Base-by-base conservation (phyloP, 2,329 filamentous ascomycete species). In the Colletotrichum brevisporum region DNA sequence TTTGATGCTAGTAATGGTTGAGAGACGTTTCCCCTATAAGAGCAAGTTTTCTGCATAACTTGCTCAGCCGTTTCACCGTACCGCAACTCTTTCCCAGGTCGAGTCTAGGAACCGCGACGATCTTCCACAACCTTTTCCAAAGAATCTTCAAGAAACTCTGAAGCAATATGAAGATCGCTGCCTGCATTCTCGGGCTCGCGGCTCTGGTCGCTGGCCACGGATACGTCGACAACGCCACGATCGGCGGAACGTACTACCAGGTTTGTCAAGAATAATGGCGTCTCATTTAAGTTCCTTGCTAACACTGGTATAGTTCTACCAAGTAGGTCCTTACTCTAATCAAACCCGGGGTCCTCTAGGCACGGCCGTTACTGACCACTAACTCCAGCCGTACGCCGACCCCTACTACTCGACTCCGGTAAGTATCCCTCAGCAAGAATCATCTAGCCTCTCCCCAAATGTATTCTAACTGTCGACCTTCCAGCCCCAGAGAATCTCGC, bases 161-260 rank as follows among this genome's bases (percentile, higher is more conserved):
- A 13, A 26, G 4, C 8, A 39, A 45, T 2, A 69, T 69, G 66
- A 63, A 66, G 61, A 66, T 65, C 24, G 16, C 16, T 55, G 61
- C 66, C 6, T 69, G 48, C 31, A 43, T 69, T 16, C 61, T 69
- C 6, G 73, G 76, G 59, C 66, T 75, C 18, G 81, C 81, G 59
- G 79, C 81, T 71, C 73, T 82, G 63, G 83, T 82, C 59, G 80
- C 83, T 31, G 84, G 80, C 54, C 86, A 88, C 70, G 86, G 86
- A 43, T 83, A 83, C 68, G 81, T 88, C 59, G 79, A 82, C 65
- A 81, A 78, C 52, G 83, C 81, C 62, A 82, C 79, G 16, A 85
- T 86, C 56, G 80, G 77, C 5, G 81, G 82, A 3, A 73, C 77
- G 31, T 76, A 76, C 52, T 83, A 82, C 64, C 74, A 79, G 73